These are phyloP conservation scores for Picea sitchensis DNA, from an alignment of 75 land plant species.

Conservation along the genomic window DNA sequence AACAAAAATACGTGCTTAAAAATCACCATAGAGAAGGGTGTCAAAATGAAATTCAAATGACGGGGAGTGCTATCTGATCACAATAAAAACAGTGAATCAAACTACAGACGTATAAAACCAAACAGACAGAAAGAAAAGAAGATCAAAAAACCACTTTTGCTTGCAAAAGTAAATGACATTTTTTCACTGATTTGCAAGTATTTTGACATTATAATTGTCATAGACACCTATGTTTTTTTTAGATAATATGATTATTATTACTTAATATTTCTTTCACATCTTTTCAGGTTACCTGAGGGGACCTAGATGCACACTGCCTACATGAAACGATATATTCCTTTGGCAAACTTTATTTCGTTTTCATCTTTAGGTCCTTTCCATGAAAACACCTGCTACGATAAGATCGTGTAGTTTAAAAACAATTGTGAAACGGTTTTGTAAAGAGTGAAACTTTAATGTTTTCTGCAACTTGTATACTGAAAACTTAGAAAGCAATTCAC, in stretches of 20 bases:
- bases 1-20: too few relatives aligned
- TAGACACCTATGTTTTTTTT: neutral
- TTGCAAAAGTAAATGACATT: neutral
- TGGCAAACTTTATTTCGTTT: neutral
- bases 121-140: neutral
- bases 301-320: neutral
- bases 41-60: too few relatives aligned
- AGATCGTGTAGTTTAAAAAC: neutral
- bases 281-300: neutral
- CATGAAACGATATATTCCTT: too few relatives aligned
- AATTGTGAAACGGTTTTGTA: too few relatives aligned
- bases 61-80: neutral
- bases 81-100: neutral
- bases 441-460: neutral
- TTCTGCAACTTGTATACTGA: neutral
- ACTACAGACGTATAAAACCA: neutral
- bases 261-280: neutral
- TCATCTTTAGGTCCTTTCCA: neutral
- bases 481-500: neutral
- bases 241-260: neutral
- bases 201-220: neutral
- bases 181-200: neutral
- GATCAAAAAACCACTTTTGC: neutral
- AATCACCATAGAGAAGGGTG: too few relatives aligned
- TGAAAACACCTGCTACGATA: neutral